Base-by-base conservation (phyloP, 2,329 filamentous ascomycete species). In the Camptophora hylomeconis region DNA sequence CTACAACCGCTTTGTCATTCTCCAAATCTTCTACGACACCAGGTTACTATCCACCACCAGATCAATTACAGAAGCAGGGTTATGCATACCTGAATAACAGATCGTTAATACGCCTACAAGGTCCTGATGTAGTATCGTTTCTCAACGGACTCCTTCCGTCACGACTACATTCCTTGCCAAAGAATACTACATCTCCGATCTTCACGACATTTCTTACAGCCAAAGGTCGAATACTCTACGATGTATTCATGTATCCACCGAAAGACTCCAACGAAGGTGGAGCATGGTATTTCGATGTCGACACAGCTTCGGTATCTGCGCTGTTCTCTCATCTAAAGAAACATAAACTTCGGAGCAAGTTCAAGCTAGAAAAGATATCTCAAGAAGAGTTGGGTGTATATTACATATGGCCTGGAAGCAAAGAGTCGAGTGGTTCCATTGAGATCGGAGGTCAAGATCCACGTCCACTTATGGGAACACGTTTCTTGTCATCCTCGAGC, bases 121-220 rank as follows among this genome's bases (percentile, higher is more conserved):
- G 89, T 3, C 65, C 65, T 3, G 87, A 94, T 46, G 75, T 83
- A 17, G 68, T 78, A 25, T 77, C 78, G 42, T 95, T 86, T 54
- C 69, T 98, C 2, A 84, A 95, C 52, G 86, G 87, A 30, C 71
- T 92, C 32, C 70, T 89, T 39, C 93, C 87, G 1, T 71, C 77
- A 38, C 78, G 75, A 29, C 55, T 67, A 46, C 9, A 53, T 52
- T 25, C 50, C 58, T 5, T 48, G 53, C 39, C 58, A 35, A 48
- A 54, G 36, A 36, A 47, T 39, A 21, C 40, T 47, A 30, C 46
- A 43, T 30, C 47, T 37, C 30, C 36, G 3, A 75, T 79, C 51
- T 95, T 92, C 55, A 67, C 78, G 5, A 82, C 75, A 0, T 93
- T 98, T 47, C 64, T 98, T 22, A 92, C 80, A 42, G 82, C 87